Evolutionary conservation across 768 basidiomycete species (phyloP), one percentile per base, ranked within the genome.

Genomic region (Saitozyma podzolica): DNA sequence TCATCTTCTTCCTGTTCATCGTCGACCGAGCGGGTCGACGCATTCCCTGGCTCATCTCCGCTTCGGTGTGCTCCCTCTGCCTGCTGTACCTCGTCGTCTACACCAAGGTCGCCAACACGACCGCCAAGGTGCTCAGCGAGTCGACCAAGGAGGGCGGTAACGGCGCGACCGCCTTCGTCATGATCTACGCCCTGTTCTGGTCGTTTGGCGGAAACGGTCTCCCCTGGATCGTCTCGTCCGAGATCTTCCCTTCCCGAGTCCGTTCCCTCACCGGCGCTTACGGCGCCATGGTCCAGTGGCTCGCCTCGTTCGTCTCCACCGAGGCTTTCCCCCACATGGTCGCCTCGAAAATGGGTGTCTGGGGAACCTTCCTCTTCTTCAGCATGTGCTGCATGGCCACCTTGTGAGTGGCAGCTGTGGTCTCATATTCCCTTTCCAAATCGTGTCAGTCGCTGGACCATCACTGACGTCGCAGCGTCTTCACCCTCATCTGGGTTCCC

Each of bases 11-110:
- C 42, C 45, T 48, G 19, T 17, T 54, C 19, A 62, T 62, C 42
- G 60, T 64, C 55, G 69, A 70, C 53, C 57, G 64, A n/a, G 73
- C 81, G n/a, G 84, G 84, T 1, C 75, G 84, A 7, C 79, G 83
- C 0, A 63, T 64, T 0, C 63, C 83, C 2, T 79, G 84, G 62
- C 79, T 85, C 41, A 62, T 79, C 20, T 83, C 84, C 9, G 81
- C 82, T 7, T 60, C 80, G 4, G 80, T 80, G 6, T 82, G 83
- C 20, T 75, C 80, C 0, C 29, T 82, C 40, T 80, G 76, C 39
- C 82, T 84, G 80, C 82, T 80, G 55, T 83, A 82, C 65, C 80
- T 84, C 58, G 83, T 80, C 5, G 83, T 80, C 6, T 84, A 82
- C 68, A 81, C 83, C 65, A 81, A 81, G 40, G 66, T 83, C 56